These are phyloP conservation scores for Cicer arietinum DNA, from an alignment of 306 rosid species.

Conservation along the genomic window DNA sequence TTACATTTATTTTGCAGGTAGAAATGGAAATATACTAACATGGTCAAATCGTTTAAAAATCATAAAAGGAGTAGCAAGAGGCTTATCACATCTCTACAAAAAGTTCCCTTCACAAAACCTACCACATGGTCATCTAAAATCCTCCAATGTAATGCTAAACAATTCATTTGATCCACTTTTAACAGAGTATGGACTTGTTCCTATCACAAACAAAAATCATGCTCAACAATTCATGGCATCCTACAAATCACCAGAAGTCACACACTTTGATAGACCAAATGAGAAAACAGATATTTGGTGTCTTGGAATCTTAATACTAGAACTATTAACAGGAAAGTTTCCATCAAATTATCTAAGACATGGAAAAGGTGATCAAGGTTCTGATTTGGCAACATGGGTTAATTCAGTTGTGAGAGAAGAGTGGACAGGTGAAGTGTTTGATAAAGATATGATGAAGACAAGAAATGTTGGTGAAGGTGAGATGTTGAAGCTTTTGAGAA, in stretches of 20 bases:
- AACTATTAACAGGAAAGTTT: conserved; percentile 59
- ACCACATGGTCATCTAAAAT: conserved; percentile 84
- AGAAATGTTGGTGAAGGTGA: conserved; percentile 59
- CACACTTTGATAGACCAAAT: conserved; percentile 39
- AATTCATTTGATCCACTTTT: conserved; percentile 54
- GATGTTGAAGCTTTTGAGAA: conserved; percentile 65
- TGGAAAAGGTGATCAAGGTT: conserved; percentile 44
- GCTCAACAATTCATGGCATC: conserved; percentile 67
- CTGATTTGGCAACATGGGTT: conserved; percentile 71
- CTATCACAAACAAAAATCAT: conserved; percentile 52
- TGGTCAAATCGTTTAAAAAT: conserved; percentile 78
- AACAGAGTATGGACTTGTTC: conserved; percentile 63
- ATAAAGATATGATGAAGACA: conserved; percentile 52
- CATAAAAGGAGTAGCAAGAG: conserved; percentile 74
- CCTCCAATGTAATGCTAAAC: conserved; percentile 72
- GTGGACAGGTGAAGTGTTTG: conserved; percentile 81
- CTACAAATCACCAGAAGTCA: conserved; percentile 62
- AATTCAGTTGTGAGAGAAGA: conserved; percentile 69
- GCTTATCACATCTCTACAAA: conserved; percentile 59
- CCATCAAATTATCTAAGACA: conserved; percentile 61
- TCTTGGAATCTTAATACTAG: conserved; percentile 68
- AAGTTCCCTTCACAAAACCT: conserved; percentile 53
- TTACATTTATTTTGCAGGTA: conserved; percentile 50
- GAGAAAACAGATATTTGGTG: conserved; percentile 68
- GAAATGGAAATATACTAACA: conserved; percentile 41